Evolutionary conservation across 768 basidiomycete species (phyloP).

Genomic region (Boletus sp.): DNA sequence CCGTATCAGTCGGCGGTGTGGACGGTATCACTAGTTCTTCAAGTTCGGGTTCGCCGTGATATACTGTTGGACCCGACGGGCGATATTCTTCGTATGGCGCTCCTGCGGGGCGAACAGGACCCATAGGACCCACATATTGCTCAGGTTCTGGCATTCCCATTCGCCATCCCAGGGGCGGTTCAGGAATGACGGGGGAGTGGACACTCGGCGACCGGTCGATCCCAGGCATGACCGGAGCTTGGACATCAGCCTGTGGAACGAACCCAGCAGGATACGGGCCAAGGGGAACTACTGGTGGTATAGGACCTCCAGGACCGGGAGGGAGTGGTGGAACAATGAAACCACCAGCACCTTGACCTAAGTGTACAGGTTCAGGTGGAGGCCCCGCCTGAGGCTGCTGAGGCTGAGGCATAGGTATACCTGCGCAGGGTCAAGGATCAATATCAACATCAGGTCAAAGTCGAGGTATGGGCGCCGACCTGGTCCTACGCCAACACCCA

Average conservation of each 20-base stretch:
- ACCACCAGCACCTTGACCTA: slow-evolving; percentile 8
- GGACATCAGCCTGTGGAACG: slow-evolving; percentile 14
- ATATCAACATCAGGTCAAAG: neutral
- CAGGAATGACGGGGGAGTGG: slow-evolving; percentile 27
- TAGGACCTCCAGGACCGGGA: slow-evolving; percentile 7
- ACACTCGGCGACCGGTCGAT: slow-evolving; percentile 1
- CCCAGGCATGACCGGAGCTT: slow-evolving; percentile 25
- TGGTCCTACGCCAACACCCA: slow-evolving; percentile 41
- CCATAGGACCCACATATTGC: slow-evolving; percentile 5
- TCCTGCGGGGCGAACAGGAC: slow-evolving; percentile 40
- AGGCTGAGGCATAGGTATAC: slow-evolving; percentile 27
- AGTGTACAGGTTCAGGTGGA: neutral
- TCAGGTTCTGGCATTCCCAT: slow-evolving; percentile 25
- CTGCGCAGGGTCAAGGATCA: slow-evolving; percentile 9
- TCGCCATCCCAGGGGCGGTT: slow-evolving; percentile 9
- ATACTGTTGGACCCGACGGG: slow-evolving; percentile 4
- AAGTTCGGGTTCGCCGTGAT: slow-evolving; percentile 4
- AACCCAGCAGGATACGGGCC: slow-evolving; percentile 21
- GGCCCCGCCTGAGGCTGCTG: slow-evolving; percentile 13
- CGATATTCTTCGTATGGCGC: slow-evolving; percentile 6
- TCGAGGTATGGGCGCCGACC: slow-evolving; percentile 26
- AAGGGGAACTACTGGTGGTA: slow-evolving; percentile 17
- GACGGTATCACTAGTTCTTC: slow-evolving; percentile 25
- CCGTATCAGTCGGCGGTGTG: slow-evolving; percentile 15
- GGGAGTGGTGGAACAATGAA: slow-evolving; percentile 27